Percentiles rank a stretch among this genome's conserved stretches.
Evolutionary conservation across 805 yeast species (phyloP).

Genomic region (Torulaspora quercuum): DNA sequence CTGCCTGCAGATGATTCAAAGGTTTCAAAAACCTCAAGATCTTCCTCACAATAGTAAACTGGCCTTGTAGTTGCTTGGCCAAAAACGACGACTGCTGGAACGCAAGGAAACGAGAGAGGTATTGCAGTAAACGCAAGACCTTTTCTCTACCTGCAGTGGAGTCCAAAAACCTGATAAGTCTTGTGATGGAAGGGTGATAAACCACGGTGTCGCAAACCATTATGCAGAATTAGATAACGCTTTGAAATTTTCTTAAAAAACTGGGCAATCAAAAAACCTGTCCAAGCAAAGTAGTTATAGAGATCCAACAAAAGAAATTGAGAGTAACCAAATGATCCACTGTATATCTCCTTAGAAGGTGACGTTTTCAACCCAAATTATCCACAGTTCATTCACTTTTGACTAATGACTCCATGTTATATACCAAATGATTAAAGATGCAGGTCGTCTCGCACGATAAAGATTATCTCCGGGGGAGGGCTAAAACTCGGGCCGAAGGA

Average conservation of each 20-base stretch:
- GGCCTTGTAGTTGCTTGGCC: conserved; percentile 55
- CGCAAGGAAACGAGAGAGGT: conserved; percentile 69
- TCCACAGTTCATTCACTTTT: too few species aligned
- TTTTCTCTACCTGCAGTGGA: conserved; percentile 77
- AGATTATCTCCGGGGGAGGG: conserved; percentile 1
- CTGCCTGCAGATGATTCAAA: conserved; percentile 63
- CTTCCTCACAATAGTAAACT: conserved; percentile 72
- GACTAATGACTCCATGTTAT: too few species aligned
- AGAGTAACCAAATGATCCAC: too few species aligned
- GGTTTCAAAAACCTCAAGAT: conserved; percentile 83
- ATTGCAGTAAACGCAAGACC: conserved; percentile 72
- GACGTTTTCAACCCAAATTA: too few species aligned
- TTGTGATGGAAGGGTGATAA: conserved; percentile 69
- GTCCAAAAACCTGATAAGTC: conserved; percentile 61
- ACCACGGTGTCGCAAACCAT: conserved; percentile 69
- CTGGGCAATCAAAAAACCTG: too few species aligned
- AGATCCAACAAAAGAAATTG: too few species aligned
- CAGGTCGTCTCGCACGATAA: not conserved
- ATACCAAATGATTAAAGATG: too few species aligned
- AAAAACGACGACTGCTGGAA: conserved; percentile 52
- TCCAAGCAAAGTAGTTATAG: too few species aligned
- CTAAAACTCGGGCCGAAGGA: conserved; percentile 7
- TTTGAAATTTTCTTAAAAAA: too few species aligned
- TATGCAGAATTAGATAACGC: conserved; percentile 2
- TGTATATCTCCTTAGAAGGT: too few species aligned